Conservation (phyloP, 164 flowering plant genomes). For the grape (Vitis vinifera) region DNA sequence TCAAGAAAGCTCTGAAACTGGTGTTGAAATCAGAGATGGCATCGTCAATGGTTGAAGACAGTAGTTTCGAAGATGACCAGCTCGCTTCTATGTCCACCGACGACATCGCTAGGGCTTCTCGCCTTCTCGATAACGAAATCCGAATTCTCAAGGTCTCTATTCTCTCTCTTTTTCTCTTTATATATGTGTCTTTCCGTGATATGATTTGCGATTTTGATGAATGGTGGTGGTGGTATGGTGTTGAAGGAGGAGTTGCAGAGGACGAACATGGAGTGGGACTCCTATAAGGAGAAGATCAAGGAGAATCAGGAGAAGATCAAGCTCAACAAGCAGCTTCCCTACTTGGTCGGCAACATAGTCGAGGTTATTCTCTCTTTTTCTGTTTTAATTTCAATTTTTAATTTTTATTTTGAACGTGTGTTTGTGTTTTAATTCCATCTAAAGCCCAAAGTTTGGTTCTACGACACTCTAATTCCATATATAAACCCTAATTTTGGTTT, state of each 20-base stretch:
- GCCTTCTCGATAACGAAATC: slow-evolving; percentile 81
- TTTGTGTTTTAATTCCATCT: too few species aligned
- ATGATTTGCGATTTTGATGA: neutral
- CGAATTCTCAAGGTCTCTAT: slow-evolving; percentile 59
- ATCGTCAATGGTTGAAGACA: slow-evolving; percentile 71
- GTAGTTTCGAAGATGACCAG: slow-evolving; percentile 75
- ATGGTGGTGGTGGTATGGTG: neutral
- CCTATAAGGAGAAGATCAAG: slow-evolving; percentile 75
- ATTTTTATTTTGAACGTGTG: neutral
- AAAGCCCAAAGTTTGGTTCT: too few species aligned
- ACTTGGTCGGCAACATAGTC: slow-evolving; percentile 83
- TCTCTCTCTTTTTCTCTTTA: slow-evolving; percentile 5
- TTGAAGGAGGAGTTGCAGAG: slow-evolving; percentile 76
- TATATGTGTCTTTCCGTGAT: neutral
- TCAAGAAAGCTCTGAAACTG: too few species aligned
- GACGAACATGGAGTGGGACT: slow-evolving; percentile 62
- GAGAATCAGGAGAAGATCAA: slow-evolving; percentile 92
- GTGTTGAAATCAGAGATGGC: slow-evolving; percentile 37
- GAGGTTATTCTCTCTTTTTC: slow-evolving; percentile 46
- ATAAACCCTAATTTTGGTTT: too few species aligned
- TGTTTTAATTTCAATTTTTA: neutral
- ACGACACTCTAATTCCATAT: too few species aligned
- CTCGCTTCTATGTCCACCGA: slow-evolving; percentile 71
- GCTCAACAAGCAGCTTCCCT: slow-evolving; percentile 86
- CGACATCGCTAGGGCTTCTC: slow-evolving; percentile 71